Evolutionary conservation across 768 basidiomycete genomes (phyloP).

Genomic region (Suillus paluster): DNA sequence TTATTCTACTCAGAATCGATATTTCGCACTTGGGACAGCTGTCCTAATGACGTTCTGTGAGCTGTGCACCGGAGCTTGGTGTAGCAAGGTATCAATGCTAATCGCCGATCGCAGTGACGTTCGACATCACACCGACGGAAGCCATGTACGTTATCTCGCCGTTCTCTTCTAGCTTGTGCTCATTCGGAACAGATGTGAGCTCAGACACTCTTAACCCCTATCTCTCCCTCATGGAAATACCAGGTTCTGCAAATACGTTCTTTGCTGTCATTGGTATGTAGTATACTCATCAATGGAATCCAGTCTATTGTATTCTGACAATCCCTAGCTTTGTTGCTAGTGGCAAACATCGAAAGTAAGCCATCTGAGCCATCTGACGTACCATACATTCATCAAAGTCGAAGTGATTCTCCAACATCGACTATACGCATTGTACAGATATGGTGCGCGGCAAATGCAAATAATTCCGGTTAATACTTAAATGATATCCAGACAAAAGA

Average conservation of each 20-base stretch:
- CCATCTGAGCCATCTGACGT: not conserved
- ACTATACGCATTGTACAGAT: constrained; percentile 3
- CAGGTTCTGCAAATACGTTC: constrained; percentile 1
- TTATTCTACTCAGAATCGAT: constrained; percentile 10
- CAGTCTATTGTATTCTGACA: not conserved
- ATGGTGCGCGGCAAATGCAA: not conserved
- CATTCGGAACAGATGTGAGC: not conserved
- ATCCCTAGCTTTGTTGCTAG: not conserved
- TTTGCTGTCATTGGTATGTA: not conserved
- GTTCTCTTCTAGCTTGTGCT: not conserved
- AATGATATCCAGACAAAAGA: constrained; percentile 2
- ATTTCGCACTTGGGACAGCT: constrained; percentile 9
- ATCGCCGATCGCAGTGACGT: not conserved
- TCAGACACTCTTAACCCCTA: not conserved
- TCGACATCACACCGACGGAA: not conserved
- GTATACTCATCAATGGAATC: not conserved
- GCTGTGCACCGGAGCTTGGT: not conserved
- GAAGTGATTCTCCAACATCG: constrained; percentile 9
- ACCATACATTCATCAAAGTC: not conserved
- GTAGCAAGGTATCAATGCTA: not conserved
- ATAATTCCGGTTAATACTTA: not conserved
- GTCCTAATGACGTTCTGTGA: constrained; percentile 7
- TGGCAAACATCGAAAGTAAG: constrained; percentile 9
- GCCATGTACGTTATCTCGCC: constrained; percentile 1
- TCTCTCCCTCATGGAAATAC: not conserved